Conservation (phyloP, 768 basidiomycete genomes). For the Russula vinacea region DNA sequence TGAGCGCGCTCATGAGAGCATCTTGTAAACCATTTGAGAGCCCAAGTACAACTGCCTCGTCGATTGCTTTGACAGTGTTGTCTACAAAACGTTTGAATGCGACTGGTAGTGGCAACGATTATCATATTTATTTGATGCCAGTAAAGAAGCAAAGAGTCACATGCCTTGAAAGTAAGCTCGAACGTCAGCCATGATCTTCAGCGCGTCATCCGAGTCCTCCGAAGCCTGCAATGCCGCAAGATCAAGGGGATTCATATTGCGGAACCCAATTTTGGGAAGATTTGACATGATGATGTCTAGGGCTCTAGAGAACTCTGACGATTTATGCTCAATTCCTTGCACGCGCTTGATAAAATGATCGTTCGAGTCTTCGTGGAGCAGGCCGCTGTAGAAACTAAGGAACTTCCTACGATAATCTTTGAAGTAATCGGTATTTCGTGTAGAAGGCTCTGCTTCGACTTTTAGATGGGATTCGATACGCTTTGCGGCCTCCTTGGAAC, state of each 20-base stretch:
- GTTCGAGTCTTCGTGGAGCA: background rate
- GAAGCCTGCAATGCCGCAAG: constrained; percentile 44
- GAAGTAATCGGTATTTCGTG: constrained; percentile 6
- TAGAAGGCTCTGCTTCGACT: background rate
- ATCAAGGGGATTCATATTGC: constrained; percentile 41
- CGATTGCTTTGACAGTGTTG: constrained; percentile 39
- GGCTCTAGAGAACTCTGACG: background rate
- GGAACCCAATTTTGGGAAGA: constrained; percentile 41
- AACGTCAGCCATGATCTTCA: constrained; percentile 69
- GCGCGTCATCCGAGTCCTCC: constrained; percentile 54
- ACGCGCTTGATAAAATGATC: background rate
- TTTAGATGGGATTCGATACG: background rate
- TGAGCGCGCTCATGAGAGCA: constrained; percentile 48
- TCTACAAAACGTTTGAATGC: constrained; percentile 46
- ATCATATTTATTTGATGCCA: background rate
- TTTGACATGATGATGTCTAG: background rate
- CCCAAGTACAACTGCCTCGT: constrained; percentile 54
- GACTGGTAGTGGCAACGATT: constrained; percentile 36
- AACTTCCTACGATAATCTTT: constrained; percentile 18
- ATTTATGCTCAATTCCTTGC: background rate
- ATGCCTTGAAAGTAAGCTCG: constrained; percentile 74
- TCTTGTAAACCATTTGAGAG: constrained; percentile 46
- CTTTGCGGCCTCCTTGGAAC: constrained; percentile 4
- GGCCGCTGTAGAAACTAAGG: background rate
- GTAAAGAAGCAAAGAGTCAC: constrained; percentile 19